phyloP scores from a whole-genome alignment of 371 early-diverging fungal species.

The Mucor indicus region DNA sequence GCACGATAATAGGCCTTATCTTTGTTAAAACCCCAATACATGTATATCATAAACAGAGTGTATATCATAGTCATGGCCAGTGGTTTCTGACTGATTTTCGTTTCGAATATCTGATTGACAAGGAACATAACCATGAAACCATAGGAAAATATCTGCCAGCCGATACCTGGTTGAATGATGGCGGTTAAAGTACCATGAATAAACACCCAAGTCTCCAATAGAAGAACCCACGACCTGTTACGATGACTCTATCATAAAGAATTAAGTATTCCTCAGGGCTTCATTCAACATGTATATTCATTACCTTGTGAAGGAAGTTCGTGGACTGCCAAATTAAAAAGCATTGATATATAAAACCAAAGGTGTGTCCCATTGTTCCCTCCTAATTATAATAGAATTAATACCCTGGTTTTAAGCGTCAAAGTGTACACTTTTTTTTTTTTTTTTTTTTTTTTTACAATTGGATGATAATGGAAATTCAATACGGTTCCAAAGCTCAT shows the following conservation, averaged over 20 bases:
- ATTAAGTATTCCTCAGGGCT: neutral
- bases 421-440: no score
- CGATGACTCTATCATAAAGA: conserved; percentile 28
- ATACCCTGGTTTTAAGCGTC: no score
- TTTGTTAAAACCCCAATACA: conserved; percentile 24
- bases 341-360: conserved; percentile 42
- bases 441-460: no score
- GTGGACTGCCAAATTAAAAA: conserved; percentile 46
- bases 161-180: conserved; percentile 38
- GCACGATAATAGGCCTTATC: conserved; percentile 32
- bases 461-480: conserved; percentile 47
- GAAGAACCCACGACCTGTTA: conserved; percentile 31
- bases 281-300: neutral
- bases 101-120: conserved; percentile 33
- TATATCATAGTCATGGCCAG: conserved; percentile 9
- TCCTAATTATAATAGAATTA: conserved; percentile 16
- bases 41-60: conserved; percentile 11
- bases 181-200: conserved; percentile 42
- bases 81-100: conserved; percentile 14
- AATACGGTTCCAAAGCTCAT: conserved; percentile 44
- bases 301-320: conserved; percentile 34
- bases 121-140: conserved; percentile 37
- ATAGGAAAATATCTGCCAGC: conserved; percentile 43
- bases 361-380: conserved; percentile 38
- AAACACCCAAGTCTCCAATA: conserved; percentile 41